Conservation (phyloP, 2,329 filamentous ascomycete genomes). For the Fusarium brachygibbosum region DNA sequence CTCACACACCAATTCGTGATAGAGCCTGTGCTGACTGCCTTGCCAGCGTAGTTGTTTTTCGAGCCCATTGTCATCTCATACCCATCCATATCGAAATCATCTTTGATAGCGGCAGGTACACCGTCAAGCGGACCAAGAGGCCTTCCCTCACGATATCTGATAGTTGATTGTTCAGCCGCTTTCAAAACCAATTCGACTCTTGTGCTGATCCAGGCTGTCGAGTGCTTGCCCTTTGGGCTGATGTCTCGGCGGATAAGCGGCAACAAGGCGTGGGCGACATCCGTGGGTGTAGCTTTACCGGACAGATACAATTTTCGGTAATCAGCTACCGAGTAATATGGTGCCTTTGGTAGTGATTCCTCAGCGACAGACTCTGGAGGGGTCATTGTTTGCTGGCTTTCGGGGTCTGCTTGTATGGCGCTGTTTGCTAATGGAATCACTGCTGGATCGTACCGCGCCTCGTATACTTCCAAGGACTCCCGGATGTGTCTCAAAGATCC, state of each 20-base stretch:
- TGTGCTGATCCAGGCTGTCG: constrained; percentile 60
- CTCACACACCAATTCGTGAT: constrained; percentile 77
- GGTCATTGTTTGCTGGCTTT: background rate
- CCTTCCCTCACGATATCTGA: constrained; percentile 64
- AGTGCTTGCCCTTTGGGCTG: constrained; percentile 55
- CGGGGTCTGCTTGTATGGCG: background rate
- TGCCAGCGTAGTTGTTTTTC: constrained; percentile 69
- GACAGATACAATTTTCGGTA: constrained; percentile 61
- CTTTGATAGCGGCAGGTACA: constrained; percentile 80
- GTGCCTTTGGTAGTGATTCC: background rate
- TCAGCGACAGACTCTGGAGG: background rate
- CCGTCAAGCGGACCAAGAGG: constrained; percentile 76
- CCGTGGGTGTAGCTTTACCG: constrained; percentile 60
- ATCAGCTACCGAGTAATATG: constrained; percentile 57
- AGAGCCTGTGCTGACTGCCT: constrained; percentile 53
- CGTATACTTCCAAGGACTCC: constrained; percentile 64
- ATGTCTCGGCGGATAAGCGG: constrained; percentile 60
- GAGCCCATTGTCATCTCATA: constrained; percentile 77
- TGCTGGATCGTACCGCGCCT: constrained; percentile 61
- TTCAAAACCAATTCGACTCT: constrained; percentile 57
- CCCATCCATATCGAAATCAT: constrained; percentile 80
- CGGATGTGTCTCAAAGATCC: constrained; percentile 66
- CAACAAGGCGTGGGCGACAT: constrained; percentile 60
- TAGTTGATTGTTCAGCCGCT: constrained; percentile 60
- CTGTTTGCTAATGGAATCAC: constrained; percentile 55